A percentile compares a stretch with the other conserved stretches of the same genome.
Conservation (phyloP, 2,329 filamentous ascomycete genomes). For the Aschersonia sp. region DNA sequence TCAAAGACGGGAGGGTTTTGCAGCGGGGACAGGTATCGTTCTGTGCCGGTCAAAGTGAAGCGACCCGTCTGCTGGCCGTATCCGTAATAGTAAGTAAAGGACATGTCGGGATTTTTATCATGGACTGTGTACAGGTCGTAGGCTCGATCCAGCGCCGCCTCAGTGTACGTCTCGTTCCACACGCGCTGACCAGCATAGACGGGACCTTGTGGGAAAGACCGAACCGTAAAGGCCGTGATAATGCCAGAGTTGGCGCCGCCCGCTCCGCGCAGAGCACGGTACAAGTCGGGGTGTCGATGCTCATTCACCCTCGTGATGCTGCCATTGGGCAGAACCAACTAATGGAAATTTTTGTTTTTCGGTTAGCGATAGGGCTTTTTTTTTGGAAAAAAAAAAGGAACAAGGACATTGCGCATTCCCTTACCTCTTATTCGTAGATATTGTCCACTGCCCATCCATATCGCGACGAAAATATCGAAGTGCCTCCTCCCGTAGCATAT, state of each 20-base stretch:
- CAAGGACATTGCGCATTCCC: background rate
- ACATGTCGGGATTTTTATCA: background rate
- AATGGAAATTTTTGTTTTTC: background rate
- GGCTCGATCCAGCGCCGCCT: background rate
- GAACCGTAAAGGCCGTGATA: constrained; percentile 14
- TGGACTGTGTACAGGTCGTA: background rate
- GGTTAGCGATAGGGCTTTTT: background rate
- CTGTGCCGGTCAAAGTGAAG: background rate
- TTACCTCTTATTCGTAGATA: constrained; percentile 23
- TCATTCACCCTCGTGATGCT: constrained; percentile 24
- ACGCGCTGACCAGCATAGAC: constrained; percentile 7
- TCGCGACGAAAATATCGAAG: constrained; percentile 12
- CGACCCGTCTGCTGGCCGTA: background rate
- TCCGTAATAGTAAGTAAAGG: background rate
- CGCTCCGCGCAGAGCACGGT: constrained; percentile 25
- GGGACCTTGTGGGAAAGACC: constrained; percentile 11
- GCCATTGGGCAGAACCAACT: constrained; percentile 31
- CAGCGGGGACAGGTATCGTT: background rate
- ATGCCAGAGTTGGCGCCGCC: constrained; percentile 27
- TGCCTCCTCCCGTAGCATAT: constrained; percentile 11
- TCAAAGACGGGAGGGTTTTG: background rate
- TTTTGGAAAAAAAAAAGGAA: background rate
- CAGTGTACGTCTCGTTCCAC: background rate
- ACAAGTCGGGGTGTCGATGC: constrained; percentile 23
- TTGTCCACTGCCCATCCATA: constrained; percentile 33